Percentiles rank a stretch among this genome's conserved stretches.
These are phyloP conservation scores for Chimonanthus praecox DNA, from an alignment of 164 flowering plant species.

Conservation along the genomic window DNA sequence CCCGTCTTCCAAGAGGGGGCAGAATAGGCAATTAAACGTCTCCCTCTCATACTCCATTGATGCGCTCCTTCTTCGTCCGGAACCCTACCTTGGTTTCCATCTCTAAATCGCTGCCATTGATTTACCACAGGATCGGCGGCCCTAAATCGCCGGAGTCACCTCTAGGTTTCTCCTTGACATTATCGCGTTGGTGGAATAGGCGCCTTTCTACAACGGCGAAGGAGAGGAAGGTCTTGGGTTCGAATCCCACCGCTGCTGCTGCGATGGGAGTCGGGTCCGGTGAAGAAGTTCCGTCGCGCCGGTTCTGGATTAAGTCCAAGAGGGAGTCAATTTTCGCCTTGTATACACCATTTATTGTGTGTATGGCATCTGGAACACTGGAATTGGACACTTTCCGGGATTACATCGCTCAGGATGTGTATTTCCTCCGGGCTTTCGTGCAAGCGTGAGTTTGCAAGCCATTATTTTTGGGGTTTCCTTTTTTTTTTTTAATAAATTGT, in stretches of 20 bases:
- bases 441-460: conserved; percentile 54
- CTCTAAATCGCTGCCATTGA: background rate
- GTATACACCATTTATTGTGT: conserved; percentile 67
- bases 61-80: conserved; percentile 1
- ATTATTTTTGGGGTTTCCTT: conserved; percentile 2
- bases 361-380: conserved; percentile 67
- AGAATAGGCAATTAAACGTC: background rate
- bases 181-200: background rate
- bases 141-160: background rate
- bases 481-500: background rate
- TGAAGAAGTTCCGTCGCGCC: conserved; percentile 44
- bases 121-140: background rate
- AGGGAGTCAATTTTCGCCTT: conserved; percentile 49
- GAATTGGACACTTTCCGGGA: conserved; percentile 53
- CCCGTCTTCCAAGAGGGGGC: background rate
- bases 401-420: conserved; percentile 70
- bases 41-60: conserved; percentile 1
- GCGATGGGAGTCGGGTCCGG: conserved; percentile 2
- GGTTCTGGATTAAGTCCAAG: conserved; percentile 62
- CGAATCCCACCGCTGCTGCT: background rate
- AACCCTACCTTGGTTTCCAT: background rate
- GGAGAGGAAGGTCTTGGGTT: background rate
- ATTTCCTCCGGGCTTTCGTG: conserved; percentile 71
- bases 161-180: background rate
- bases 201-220: background rate